Evolutionary conservation across 1,284 basidiomycete species (phyloP).

Genomic region (Hymenochaete sp.): DNA sequence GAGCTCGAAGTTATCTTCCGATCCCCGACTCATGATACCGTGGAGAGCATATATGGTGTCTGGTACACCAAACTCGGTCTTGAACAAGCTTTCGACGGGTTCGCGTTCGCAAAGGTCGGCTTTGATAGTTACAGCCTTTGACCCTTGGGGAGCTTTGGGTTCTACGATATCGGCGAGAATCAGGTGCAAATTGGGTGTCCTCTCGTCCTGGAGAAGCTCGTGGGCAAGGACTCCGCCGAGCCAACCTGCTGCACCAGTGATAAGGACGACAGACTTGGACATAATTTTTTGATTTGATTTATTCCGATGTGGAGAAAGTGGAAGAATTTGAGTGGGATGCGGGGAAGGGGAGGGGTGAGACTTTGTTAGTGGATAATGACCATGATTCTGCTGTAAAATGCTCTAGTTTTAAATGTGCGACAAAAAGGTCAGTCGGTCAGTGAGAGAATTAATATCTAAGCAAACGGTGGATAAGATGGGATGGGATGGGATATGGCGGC

Average conservation of each 20-base stretch:
- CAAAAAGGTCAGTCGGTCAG: no score
- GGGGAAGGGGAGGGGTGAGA: no score
- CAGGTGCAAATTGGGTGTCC: conserved; percentile 36
- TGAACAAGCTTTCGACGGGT: conserved; percentile 34
- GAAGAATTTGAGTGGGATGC: no score
- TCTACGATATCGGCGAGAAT: conserved; percentile 49
- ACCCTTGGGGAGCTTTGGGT: conserved; percentile 34
- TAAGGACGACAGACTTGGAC: no score
- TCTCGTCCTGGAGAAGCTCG: conserved; percentile 28
- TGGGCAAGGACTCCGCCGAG: conserved; percentile 31
- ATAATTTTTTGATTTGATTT: no score
- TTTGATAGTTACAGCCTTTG: conserved; percentile 33
- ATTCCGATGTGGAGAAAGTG: no score
- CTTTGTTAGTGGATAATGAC: no score
- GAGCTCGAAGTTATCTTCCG: conserved; percentile 55
- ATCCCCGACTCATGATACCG: conserved; percentile 62
- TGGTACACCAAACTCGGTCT: conserved; percentile 33
- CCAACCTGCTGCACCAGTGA: conserved; percentile 52
- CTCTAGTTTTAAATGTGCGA: no score
- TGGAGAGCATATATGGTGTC: conserved; percentile 51
- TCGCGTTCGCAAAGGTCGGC: conserved; percentile 40
- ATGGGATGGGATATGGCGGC: no score
- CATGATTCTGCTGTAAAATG: no score
- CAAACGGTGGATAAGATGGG: no score
- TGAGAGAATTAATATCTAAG: no score